phyloP scores from a whole-genome alignment of 352 stramenopile species.

The Pythium rishiriense region DNA sequence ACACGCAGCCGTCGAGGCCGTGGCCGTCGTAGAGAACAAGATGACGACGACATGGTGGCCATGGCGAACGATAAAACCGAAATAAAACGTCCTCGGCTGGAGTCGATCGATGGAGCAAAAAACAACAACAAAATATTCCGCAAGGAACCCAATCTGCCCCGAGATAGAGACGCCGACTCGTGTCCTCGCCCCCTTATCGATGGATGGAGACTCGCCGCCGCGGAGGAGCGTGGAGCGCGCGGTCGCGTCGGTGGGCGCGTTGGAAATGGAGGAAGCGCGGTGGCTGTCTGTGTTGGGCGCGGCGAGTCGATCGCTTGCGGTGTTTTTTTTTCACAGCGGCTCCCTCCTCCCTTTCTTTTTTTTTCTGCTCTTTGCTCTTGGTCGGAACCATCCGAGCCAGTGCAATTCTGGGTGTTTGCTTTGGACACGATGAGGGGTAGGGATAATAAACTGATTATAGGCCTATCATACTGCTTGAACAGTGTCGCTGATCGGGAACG shows the following conservation, averaged over 20 bases:
- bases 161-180: too few relatives aligned
- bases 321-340: background rate
- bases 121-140: too few relatives aligned
- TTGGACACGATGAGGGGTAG: background rate
- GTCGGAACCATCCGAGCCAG: constrained; percentile 8
- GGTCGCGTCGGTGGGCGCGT: background rate
- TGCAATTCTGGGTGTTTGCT: constrained; percentile 9
- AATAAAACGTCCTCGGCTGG: too few relatives aligned
- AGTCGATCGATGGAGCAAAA: too few relatives aligned
- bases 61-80: too few relatives aligned
- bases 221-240: background rate
- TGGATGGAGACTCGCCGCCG: background rate
- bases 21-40: constrained; percentile 8
- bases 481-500: background rate
- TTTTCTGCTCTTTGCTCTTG: constrained; percentile 19
- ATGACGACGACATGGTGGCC: constrained; percentile 6
- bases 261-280: background rate
- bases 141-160: too few relatives aligned
- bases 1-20: constrained; percentile 4
- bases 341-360: background rate
- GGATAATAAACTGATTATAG: background rate
- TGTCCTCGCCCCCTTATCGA: too few relatives aligned
- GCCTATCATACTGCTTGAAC: background rate
- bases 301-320: constrained; percentile 1
- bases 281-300: constrained; percentile 6